phyloP scores from a whole-genome alignment of 129 eudicot genomes.

The Rutidosis leptorrhynchoides region DNA sequence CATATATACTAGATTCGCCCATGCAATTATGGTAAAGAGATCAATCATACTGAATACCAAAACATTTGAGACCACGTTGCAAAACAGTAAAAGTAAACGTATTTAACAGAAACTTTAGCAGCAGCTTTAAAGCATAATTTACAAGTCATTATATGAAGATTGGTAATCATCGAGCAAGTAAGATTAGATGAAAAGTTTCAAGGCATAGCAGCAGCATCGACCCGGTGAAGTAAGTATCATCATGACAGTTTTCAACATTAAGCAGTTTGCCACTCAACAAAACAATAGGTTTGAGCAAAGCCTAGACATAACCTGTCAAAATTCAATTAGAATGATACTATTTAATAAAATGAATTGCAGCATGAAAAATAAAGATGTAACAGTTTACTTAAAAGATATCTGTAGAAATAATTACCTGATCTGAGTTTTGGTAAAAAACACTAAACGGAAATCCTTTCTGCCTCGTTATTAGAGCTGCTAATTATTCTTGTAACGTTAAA shows the following conservation, averaged over 20 bases:
- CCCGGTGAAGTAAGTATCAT: conserved; percentile 14
- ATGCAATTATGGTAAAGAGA: background rate
- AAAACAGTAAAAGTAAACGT: background rate
- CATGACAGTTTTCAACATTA: conserved; percentile 18
- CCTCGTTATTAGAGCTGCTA: conserved; percentile 26
- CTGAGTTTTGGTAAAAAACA: background rate
- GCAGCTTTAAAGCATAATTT: background rate
- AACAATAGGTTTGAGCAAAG: background rate
- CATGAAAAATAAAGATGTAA: background rate
- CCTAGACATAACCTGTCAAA: background rate
- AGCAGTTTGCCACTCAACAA: conserved; percentile 23
- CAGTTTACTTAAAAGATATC: background rate
- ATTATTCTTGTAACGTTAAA: conserved; percentile 15
- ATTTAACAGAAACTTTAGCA: background rate
- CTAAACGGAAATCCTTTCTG: conserved; percentile 3
- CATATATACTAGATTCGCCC: too few species aligned
- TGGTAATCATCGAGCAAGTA: background rate
- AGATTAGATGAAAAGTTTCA: background rate
- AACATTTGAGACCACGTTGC: background rate
- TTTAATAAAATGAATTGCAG: background rate
- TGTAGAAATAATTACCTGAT: conserved; percentile 28
- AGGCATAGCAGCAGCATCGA: conserved; percentile 6
- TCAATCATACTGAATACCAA: background rate
- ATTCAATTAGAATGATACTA: background rate
- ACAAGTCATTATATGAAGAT: too few species aligned